phyloP scores from a whole-genome alignment of 1,284 basidiomycete genomes.

The Clitocybe nebularis region DNA sequence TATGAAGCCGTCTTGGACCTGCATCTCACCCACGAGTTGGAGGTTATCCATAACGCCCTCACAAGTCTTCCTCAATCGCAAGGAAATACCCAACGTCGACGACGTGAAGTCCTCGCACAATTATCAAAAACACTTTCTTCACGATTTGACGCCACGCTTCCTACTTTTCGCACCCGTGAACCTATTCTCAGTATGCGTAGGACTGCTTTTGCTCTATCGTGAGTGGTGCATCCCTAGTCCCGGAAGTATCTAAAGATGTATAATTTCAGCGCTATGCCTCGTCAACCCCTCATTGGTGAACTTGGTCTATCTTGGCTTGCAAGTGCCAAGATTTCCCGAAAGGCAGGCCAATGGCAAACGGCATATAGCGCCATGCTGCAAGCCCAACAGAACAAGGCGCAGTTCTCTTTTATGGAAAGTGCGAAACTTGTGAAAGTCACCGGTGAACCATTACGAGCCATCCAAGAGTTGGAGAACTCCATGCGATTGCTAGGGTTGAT shows the following conservation, averaged over 20 bases:
- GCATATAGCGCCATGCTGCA: slow-evolving; percentile 96
- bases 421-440: slow-evolving; percentile 82
- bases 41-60: slow-evolving; percentile 64
- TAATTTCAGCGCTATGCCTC: slow-evolving; percentile 26
- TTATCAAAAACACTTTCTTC: slow-evolving; percentile 48
- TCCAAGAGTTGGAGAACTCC: slow-evolving; percentile 86
- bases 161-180: slow-evolving; percentile 91
- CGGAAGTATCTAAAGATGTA: slow-evolving; percentile 3
- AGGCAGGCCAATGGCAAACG: slow-evolving; percentile 93
- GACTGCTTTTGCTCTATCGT: slow-evolving; percentile 80
- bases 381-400: slow-evolving; percentile 73
- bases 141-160: slow-evolving; percentile 79
- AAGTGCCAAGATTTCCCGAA: slow-evolving; percentile 93
- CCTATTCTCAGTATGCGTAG: slow-evolving; percentile 88
- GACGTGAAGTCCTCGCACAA: slow-evolving; percentile 32
- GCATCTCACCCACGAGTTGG: slow-evolving; percentile 87
- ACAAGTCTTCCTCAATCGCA: slow-evolving; percentile 32
- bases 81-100: slow-evolving; percentile 24
- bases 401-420: slow-evolving; percentile 87
- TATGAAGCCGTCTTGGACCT: slow-evolving; percentile 88
- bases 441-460: slow-evolving; percentile 82
- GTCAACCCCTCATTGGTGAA: slow-evolving; percentile 45
- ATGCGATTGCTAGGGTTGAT: slow-evolving; percentile 49
- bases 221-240: slow-evolving; percentile 22
- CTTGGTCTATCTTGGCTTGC: slow-evolving; percentile 87